phyloP scores from a whole-genome alignment of 805 yeast species.

The Kodamaea fukazawae region DNA sequence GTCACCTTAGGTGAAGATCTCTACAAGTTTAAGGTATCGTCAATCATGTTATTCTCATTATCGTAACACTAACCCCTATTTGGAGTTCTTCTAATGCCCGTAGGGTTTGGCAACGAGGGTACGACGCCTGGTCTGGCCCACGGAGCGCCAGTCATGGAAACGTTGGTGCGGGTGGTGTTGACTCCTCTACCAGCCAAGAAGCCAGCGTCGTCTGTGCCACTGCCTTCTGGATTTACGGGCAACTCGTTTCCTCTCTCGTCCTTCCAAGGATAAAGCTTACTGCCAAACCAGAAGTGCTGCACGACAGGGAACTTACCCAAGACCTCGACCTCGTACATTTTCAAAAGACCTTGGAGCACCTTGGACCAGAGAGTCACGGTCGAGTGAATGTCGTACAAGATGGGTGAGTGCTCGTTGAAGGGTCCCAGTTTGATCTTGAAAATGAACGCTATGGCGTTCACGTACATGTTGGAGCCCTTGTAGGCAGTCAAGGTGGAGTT shows the following conservation, averaged over 20 bases:
- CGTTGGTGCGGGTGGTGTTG: slow-evolving; percentile 26
- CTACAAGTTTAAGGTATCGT: too few relatives aligned
- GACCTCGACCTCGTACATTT: slow-evolving; percentile 95
- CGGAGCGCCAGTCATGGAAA: slow-evolving; percentile 41
- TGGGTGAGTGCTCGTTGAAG: slow-evolving; percentile 94
- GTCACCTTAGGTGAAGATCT: too few relatives aligned
- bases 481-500: slow-evolving; percentile 50
- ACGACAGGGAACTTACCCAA: slow-evolving; percentile 85
- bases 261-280: slow-evolving; percentile 51
- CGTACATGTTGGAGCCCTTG: slow-evolving; percentile 85
- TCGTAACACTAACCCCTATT: too few relatives aligned
- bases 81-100: too few relatives aligned
- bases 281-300: slow-evolving; percentile 90
- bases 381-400: slow-evolving; percentile 87
- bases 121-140: slow-evolving; percentile 25
- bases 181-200: slow-evolving; percentile 24
- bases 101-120: too few relatives aligned
- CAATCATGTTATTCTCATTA: too few relatives aligned
- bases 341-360: slow-evolving; percentile 89
- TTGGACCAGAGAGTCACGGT: slow-evolving; percentile 89
- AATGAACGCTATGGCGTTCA: slow-evolving; percentile 27
- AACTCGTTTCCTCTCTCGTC: slow-evolving; percentile 25
- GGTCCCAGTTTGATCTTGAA: slow-evolving; percentile 26
- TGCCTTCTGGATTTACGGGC: slow-evolving; percentile 18
- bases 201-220: slow-evolving; percentile 14